Evolutionary conservation across 2,329 filamentous ascomycete genomes (phyloP), one percentile per base, ranked within the genome.

Genomic region (Biscogniauxia sp.): DNA sequence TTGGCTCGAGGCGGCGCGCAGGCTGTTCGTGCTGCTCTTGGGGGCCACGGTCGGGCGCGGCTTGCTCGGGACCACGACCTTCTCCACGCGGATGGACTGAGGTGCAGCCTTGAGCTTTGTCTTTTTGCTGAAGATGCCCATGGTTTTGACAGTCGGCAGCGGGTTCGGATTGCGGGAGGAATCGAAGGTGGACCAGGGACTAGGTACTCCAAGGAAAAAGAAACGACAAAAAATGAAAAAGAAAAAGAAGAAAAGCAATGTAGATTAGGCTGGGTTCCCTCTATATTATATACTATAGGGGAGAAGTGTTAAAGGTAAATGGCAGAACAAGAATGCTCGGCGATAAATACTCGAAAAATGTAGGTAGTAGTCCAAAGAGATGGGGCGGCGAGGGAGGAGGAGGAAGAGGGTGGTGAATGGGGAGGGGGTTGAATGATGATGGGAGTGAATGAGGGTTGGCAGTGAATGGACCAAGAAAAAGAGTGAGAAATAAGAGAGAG

Each of bases 51-150:
- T 64, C 13, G 74, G 68, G 55, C 71, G 66, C 17, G 68, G 63
- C 59, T 70, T 69, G 32, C 72, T 61, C 51, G 74, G 77, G 68
- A 84, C 76, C 57, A 78, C 74, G 60, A 84, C 80, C 65, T 80
- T 81, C 70, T 85, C 81, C 68, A 83, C 80, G 62, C 81, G 79
- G 67, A 84, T 79, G 61, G 77, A 78, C 59, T 80, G 78, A 57
- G 78, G 76, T 63, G 81, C 78, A 65, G 78, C 74, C 73, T 84
- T 83, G 74, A 82, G 79, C 70, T 82, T 84, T 64, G 76, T 72
- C 61, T 78, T 79, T 61, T 77, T 72, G 64, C 74, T 74, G 61
- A 79, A 75, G 61, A 79, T 76, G 53, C 75, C 76, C 77, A 79
- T 79, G 55, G 61, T 64, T 61, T 61, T 53, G 28, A 55, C 49